Conservation (phyloP, 495 filamentous ascomycete species). For the Penicilliopsis zonata region DNA sequence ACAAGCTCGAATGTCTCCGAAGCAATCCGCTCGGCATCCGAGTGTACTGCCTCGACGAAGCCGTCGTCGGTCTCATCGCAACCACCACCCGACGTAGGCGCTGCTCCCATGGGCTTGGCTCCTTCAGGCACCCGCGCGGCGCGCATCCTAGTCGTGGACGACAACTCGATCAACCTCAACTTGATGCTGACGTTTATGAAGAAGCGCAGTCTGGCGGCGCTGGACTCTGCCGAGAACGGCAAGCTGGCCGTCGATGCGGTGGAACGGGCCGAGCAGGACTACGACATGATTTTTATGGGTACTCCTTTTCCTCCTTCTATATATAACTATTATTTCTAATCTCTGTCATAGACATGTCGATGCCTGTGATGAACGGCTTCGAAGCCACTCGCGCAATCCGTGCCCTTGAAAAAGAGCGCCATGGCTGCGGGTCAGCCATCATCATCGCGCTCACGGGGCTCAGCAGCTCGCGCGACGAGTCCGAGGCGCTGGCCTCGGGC, state of each 20-base stretch:
- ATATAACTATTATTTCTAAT: constrained; percentile 1
- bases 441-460: constrained; percentile 65
- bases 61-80: background rate
- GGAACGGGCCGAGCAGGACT: constrained; percentile 26
- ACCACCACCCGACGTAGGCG: too few relatives aligned
- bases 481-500: constrained; percentile 53
- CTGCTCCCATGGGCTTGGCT: background rate
- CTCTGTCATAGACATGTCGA: constrained; percentile 45
- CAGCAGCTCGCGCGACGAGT: constrained; percentile 47
- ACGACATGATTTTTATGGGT: constrained; percentile 49
- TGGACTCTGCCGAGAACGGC: constrained; percentile 40
- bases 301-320: background rate
- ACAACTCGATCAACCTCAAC: constrained; percentile 67
- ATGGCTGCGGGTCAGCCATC: constrained; percentile 26
- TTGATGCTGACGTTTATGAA: constrained; percentile 51
- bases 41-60: too few relatives aligned
- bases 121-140: constrained; percentile 1
- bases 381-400: constrained; percentile 59
- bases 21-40: too few relatives aligned
- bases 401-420: constrained; percentile 40
- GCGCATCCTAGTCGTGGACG: constrained; percentile 55
- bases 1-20: too few relatives aligned
- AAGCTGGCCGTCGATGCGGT: constrained; percentile 39
- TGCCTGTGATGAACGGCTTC: constrained; percentile 71
- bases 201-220: constrained; percentile 25